Evolutionary conservation across 805 yeast genomes (phyloP), one percentile per base, ranked within the genome.

Genomic region (Candida morakotiae): DNA sequence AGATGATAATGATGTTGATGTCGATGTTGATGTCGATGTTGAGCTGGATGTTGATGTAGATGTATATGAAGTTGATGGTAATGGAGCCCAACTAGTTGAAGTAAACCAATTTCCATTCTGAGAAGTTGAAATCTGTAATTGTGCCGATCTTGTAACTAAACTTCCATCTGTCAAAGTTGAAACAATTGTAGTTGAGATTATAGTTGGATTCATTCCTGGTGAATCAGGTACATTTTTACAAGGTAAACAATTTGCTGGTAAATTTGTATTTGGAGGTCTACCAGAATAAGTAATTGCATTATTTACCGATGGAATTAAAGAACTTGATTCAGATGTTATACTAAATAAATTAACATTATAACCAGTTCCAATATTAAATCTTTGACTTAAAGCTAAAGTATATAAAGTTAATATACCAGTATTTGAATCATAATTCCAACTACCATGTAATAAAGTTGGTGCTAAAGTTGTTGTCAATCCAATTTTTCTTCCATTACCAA

Each of bases 291-390:
- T 49, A 42, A 49, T 51, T 23, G 38, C 25, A 23, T 41, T 31
- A 26, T 47, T 28, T 34, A 49, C 49, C 41, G 46, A 48, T 23
- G 43, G 32, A 21, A 47, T 26, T 37, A 47, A 53, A 23, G 38
- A 34, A 26, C 52, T 52, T 34, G 42, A 35, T 26, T 47, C 46
- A 18, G 48, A 42, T 17, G 40, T 35, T 13, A 41, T 42, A 16
- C 29, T 16, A 24, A 51, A 45, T 16, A 31, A 21, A 8, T 34
- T 19, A 9, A n/a, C 16, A 35, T 48, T 47, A 32, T 53, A 53
- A 18, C 56, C 56, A 20, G 46, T 11, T 42, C 58, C 58, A 42
- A 53, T 48, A 23, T 44, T 22, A 39, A 47, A 53, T 1, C 28
- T 34, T 39, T 22, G 44, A 5, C 17, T 31, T 1, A 31, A 23